A percentile compares a stretch with the other conserved stretches of the same genome.
These are phyloP conservation scores for Solanum virginianum DNA, from an alignment of 257 asterid species.

Conservation along the genomic window DNA sequence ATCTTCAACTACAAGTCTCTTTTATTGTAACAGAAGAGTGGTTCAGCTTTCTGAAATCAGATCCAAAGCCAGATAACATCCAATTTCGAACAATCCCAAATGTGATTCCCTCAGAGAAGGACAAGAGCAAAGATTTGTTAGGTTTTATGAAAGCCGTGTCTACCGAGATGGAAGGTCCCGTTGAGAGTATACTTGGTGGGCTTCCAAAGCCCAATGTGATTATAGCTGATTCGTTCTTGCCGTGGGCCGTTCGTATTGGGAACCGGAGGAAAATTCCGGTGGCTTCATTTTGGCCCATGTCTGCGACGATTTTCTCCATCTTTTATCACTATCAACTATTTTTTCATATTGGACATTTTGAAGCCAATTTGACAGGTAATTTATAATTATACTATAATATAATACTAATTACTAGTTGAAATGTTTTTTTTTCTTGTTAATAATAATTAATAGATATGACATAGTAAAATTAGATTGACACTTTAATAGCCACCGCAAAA, in stretches of 20 bases:
- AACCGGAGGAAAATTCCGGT: constrained; percentile 55
- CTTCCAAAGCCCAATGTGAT: constrained; percentile 13
- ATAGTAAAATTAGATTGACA: no score
- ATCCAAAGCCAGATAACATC: neutral
- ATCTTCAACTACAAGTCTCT: neutral
- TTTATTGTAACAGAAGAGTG: constrained; percentile 1
- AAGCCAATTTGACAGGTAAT: constrained; percentile 32
- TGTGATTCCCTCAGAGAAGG: constrained; percentile 20
- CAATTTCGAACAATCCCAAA: neutral
- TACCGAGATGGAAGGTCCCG: constrained; percentile 58
- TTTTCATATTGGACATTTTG: constrained; percentile 24
- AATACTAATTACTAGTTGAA: no score
- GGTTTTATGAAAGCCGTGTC: constrained; percentile 43
- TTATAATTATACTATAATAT: no score
- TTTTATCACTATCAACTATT: constrained; percentile 39
- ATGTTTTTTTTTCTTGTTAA: no score
- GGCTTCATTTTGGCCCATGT: constrained; percentile 73
- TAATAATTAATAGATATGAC: no score
- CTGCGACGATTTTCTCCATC: constrained; percentile 40
- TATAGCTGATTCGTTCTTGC: constrained; percentile 35
- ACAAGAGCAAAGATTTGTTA: constrained; percentile 40
- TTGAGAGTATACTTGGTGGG: constrained; percentile 34
- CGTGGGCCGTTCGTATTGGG: constrained; percentile 52
- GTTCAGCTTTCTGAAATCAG: neutral
- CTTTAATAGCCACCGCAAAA: no score